A percentile compares a stretch with the other conserved stretches of the same genome.
These are phyloP conservation scores for Ascobolus immersus DNA, from an alignment of 495 filamentous ascomycete genomes.

Conservation along the genomic window DNA sequence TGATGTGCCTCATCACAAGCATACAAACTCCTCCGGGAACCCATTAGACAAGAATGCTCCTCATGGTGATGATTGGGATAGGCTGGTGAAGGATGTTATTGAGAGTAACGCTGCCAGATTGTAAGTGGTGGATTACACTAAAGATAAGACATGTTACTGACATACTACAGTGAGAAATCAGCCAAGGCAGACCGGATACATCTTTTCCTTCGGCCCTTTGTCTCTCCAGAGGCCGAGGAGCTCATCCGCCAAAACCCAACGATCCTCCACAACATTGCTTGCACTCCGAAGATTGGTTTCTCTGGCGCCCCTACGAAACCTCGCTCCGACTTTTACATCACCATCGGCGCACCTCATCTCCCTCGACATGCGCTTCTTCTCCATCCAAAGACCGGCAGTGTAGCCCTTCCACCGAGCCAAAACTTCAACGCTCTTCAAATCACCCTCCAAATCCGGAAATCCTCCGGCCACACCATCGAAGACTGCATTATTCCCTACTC, in stretches of 20 bases:
- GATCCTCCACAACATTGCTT: constrained; percentile 50
- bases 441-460: constrained; percentile 60
- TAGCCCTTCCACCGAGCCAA: constrained; percentile 33
- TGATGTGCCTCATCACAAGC: too few relatives aligned
- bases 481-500: constrained; percentile 69
- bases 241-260: constrained; percentile 74
- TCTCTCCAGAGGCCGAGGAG: constrained; percentile 43
- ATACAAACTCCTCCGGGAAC: constrained; percentile 6
- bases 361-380: constrained; percentile 54
- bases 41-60: constrained; percentile 1
- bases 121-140: constrained; percentile 5
- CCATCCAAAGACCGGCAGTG: constrained; percentile 50
- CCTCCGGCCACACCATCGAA: constrained; percentile 55
- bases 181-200: constrained; percentile 44
- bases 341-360: constrained; percentile 46
- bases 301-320: constrained; percentile 68
- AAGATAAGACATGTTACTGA: background rate
- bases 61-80: constrained; percentile 41
- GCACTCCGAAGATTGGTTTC: constrained; percentile 79
- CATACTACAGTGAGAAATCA: constrained; percentile 27
- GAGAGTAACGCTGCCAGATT: constrained; percentile 47
- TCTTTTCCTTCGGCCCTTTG: constrained; percentile 52
- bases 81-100: constrained; percentile 45
- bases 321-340: constrained; percentile 83
- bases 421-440: constrained; percentile 57